Conservation (phyloP, 306 rosid species). For the Cicer cuneatum region DNA sequence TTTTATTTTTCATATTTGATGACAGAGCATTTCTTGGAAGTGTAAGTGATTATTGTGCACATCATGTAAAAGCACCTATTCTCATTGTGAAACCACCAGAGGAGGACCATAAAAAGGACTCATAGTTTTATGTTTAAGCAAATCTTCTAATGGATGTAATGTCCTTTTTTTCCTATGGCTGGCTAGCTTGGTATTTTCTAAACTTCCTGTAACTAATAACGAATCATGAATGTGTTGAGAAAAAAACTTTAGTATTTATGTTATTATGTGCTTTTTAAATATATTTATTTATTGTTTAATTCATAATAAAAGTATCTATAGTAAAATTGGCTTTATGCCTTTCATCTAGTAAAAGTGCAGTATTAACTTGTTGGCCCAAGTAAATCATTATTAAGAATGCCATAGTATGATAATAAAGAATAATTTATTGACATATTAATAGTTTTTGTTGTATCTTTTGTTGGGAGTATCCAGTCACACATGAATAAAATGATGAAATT, state of each 20-base stretch:
- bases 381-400: too few species aligned
- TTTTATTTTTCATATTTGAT: not conserved
- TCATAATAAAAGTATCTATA: not conserved
- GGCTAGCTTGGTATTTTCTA: not conserved
- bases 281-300: not conserved
- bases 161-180: not conserved
- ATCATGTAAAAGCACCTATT: slow-evolving; percentile 60
- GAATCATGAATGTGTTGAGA: not conserved
- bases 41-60: slow-evolving; percentile 79
- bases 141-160: not conserved
- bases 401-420: too few species aligned
- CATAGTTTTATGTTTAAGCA: not conserved
- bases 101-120: slow-evolving; percentile 43
- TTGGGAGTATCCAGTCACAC: too few species aligned
- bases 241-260: not conserved
- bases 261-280: not conserved
- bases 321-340: too few species aligned
- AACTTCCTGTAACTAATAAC: not conserved
- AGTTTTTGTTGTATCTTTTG: too few species aligned
- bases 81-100: slow-evolving; percentile 69
- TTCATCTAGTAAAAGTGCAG: too few species aligned
- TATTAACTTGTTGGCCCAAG: too few species aligned
- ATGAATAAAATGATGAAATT: too few species aligned
- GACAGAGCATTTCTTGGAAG: slow-evolving; percentile 73
- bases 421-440: too few species aligned